Percentiles rank a stretch among this genome's conserved stretches.
Conservation (phyloP, 2,329 filamentous ascomycete genomes). For the Stachybotrys chlorohalonatus region DNA sequence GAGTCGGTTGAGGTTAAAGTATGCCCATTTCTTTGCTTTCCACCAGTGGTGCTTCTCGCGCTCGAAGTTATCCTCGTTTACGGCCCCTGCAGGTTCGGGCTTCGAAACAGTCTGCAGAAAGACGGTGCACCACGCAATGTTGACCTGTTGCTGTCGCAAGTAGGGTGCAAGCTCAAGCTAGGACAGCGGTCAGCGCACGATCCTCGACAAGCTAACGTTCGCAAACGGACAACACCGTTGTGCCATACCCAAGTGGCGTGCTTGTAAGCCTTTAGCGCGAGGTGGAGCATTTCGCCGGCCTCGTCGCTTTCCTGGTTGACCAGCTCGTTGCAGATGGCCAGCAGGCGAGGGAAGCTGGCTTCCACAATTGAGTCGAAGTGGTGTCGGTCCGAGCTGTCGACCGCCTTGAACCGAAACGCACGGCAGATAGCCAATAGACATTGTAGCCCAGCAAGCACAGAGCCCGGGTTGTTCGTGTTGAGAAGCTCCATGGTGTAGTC, state of each 20-base stretch:
- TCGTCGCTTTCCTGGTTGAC: slow-evolving; percentile 88
- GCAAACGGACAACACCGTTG: neutral
- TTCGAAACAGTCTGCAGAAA: slow-evolving; percentile 89
- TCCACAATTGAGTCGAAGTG: slow-evolving; percentile 95
- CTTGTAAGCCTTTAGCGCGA: slow-evolving; percentile 94
- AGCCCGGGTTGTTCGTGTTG: slow-evolving; percentile 74
- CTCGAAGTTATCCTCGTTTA: slow-evolving; percentile 78
- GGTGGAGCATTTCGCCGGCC: slow-evolving; percentile 91
- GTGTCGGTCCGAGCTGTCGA: slow-evolving; percentile 63
- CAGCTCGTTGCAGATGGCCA: slow-evolving; percentile 79
- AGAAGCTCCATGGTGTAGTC: slow-evolving; percentile 85
- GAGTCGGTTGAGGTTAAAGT: slow-evolving; percentile 91
- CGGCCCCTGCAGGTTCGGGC: slow-evolving; percentile 65
- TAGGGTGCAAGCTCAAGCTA: slow-evolving; percentile 79
- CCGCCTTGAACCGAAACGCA: slow-evolving; percentile 85
- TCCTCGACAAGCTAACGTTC: neutral
- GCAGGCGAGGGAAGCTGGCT: slow-evolving; percentile 77
- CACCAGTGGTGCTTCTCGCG: slow-evolving; percentile 96
- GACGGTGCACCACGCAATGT: slow-evolving; percentile 92
- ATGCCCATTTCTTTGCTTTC: slow-evolving; percentile 99
- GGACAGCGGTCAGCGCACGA: slow-evolving; percentile 17
- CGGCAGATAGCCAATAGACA: slow-evolving; percentile 91
- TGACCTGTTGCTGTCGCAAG: slow-evolving; percentile 70
- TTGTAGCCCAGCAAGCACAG: slow-evolving; percentile 87
- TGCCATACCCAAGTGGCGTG: slow-evolving; percentile 79